Percentiles rank a stretch among this genome's conserved stretches.
Conservation (phyloP, 441 rosid genomes). For the Capsella rubella region DNA sequence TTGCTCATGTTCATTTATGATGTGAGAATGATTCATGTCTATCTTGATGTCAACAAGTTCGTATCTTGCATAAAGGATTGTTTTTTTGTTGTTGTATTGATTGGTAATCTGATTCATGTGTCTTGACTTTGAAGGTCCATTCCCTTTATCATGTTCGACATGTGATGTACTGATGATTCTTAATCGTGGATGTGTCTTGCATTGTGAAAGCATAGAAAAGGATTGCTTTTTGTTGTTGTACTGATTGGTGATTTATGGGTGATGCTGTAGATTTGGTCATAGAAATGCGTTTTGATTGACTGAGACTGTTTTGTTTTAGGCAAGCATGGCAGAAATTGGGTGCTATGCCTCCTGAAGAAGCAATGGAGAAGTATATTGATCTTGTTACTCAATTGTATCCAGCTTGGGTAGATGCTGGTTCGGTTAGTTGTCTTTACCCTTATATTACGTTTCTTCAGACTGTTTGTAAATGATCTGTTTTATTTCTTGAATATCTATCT, state of each 20-base stretch:
- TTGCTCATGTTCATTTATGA: background rate
- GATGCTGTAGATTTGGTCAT: background rate
- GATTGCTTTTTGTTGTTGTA: conserved; percentile 11
- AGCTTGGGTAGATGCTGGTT: conserved; percentile 46
- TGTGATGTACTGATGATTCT: background rate
- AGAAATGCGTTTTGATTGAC: conserved; percentile 10
- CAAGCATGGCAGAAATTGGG: conserved; percentile 98
- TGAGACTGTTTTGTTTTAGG: conserved; percentile 54
- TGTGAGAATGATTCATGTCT: conserved; percentile 1
- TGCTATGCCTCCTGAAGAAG: conserved; percentile 95
- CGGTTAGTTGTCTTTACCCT: conserved; percentile 22
- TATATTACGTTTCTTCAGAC: background rate
- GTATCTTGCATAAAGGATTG: conserved; percentile 21
- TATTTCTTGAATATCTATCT: background rate
- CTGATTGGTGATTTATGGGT: conserved; percentile 6
- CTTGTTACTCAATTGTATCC: conserved; percentile 77
- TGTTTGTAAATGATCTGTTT: conserved; percentile 1
- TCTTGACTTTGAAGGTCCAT: conserved; percentile 1
- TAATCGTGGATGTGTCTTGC: background rate
- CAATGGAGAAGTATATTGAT: conserved; percentile 92
- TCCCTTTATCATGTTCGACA: background rate
- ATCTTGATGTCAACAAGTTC: background rate
- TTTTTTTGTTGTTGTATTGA: conserved; percentile 1
- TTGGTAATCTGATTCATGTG: background rate
- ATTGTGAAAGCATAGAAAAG: background rate